These are phyloP conservation scores for Porphyra umbilicalis DNA, from an alignment of 31 red algal species.

Conservation along the genomic window DNA sequence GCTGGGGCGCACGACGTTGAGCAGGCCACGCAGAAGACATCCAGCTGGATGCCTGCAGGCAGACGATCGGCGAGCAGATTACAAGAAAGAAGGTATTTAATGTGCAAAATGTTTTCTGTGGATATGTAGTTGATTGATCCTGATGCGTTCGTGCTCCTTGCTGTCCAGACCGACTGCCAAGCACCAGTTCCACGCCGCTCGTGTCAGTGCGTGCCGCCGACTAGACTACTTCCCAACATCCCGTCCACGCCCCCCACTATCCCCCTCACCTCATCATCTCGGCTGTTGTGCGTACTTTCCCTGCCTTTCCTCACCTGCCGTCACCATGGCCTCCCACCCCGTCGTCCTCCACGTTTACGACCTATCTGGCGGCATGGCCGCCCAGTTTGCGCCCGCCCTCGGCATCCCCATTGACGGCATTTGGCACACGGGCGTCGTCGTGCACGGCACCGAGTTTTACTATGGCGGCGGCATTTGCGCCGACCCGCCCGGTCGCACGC, in stretches of 20 bases:
- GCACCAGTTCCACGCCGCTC: too few relatives aligned
- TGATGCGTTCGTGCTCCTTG: too few relatives aligned
- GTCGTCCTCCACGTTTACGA: constrained; percentile 87
- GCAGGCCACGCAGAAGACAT: too few relatives aligned
- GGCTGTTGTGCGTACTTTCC: background rate
- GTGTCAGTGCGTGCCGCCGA: too few relatives aligned
- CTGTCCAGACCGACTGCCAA: too few relatives aligned
- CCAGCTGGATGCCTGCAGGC: too few relatives aligned
- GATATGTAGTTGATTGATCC: too few relatives aligned
- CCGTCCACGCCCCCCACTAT: background rate
- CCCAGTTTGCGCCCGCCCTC: constrained; percentile 38
- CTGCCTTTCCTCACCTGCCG: background rate
- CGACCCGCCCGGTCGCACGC: constrained; percentile 48
- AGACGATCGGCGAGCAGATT: too few relatives aligned
- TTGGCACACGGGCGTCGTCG: constrained; percentile 89
- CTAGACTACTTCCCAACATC: too few relatives aligned
- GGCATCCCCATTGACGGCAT: constrained; percentile 77
- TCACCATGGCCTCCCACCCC: background rate
- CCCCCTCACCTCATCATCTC: background rate
- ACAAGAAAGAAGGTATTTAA: too few relatives aligned
- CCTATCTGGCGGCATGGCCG: constrained; percentile 73
- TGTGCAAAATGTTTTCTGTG: too few relatives aligned
- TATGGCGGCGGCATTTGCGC: constrained; percentile 86
- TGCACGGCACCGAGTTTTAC: constrained; percentile 68
- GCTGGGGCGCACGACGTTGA: too few relatives aligned